phyloP scores from a whole-genome alignment of 129 eudicot species.

The Deinandra increscens region DNA sequence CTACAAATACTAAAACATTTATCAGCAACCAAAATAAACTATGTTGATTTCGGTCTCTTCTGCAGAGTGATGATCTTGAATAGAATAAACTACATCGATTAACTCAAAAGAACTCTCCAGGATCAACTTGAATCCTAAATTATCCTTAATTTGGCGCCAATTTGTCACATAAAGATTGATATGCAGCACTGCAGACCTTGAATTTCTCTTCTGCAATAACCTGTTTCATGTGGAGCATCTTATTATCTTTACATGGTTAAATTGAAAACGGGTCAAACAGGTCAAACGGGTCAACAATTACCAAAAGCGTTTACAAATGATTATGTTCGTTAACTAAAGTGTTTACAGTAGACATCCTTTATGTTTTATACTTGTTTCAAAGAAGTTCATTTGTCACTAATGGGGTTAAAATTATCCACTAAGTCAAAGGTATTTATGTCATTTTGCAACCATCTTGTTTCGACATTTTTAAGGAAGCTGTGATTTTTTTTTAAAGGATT shows the following conservation, averaged over 20 bases:
- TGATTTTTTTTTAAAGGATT: too few species aligned
- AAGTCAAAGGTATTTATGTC: too few species aligned
- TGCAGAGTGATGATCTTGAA: constrained; percentile 3
- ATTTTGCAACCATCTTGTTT: too few species aligned
- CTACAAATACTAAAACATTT: constrained; percentile 16
- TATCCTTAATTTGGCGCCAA: constrained; percentile 35
- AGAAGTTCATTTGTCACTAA: too few species aligned
- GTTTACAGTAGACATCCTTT: too few species aligned
- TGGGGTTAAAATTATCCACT: too few species aligned
- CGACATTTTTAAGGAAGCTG: too few species aligned
- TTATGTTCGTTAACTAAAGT: too few species aligned
- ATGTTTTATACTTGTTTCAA: too few species aligned
- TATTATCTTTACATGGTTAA: background rate
- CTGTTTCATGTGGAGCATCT: constrained; percentile 37
- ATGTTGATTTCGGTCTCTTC: background rate
- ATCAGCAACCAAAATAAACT: constrained; percentile 5
- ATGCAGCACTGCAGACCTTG: constrained; percentile 80
- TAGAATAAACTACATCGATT: background rate
- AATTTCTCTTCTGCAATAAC: constrained; percentile 75
- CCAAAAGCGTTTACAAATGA: background rate
- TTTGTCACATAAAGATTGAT: constrained; percentile 70
- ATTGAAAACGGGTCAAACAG: background rate
- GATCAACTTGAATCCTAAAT: constrained; percentile 1
- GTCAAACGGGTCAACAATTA: background rate
- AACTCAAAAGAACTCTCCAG: background rate